Percentiles rank a stretch among this genome's conserved stretches.
Evolutionary conservation across 2,329 filamentous ascomycete species (phyloP).

Genomic region (Escovopsis sp.): DNA sequence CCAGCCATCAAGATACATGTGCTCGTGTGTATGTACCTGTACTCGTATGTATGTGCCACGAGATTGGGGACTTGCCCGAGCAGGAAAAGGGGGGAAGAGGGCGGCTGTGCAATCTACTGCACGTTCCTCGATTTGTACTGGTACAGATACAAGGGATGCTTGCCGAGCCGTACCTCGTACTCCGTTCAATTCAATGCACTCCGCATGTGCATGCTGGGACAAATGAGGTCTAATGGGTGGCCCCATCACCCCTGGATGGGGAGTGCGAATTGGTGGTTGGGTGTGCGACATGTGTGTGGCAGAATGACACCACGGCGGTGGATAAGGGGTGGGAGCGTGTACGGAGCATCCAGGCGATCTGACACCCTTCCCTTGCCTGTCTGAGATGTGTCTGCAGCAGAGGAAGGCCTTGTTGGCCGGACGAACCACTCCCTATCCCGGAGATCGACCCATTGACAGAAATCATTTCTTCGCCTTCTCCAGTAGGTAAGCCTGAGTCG

Average conservation of each 20-base stretch:
- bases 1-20: not conserved
- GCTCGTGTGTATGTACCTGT: no score
- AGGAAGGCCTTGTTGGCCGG: not conserved
- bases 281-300: not conserved
- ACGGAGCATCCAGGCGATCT: conserved; percentile 6
- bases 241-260: not conserved
- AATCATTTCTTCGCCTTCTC: no score
- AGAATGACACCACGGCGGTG: not conserved
- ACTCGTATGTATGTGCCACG: no score
- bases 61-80: not conserved
- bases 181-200: no score
- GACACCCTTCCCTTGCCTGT: conserved; percentile 7
- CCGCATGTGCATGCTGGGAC: no score
- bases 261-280: not conserved
- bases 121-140: not conserved
- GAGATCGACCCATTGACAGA: no score
- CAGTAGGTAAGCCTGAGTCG: no score
- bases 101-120: not conserved
- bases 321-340: not conserved
- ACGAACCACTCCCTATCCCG: no score
- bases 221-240: not conserved
- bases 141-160: no score
- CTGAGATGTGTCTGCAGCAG: conserved; percentile 2
- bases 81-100: not conserved
- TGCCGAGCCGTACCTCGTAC: no score